Conservation (phyloP, 352 stramenopile genomes). For the Globisporangium lucens region DNA sequence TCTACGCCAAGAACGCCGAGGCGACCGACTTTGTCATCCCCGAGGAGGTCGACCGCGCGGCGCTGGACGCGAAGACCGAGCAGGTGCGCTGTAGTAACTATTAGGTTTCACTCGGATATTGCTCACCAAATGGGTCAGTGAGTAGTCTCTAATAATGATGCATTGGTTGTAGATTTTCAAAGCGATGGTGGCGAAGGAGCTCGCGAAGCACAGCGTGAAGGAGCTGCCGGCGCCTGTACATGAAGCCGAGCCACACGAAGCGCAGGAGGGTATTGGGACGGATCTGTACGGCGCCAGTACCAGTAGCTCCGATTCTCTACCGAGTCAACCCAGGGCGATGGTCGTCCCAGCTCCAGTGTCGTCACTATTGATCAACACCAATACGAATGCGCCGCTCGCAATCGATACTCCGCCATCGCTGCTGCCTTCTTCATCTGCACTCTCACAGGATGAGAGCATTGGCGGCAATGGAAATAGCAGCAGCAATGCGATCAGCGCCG, state of each 20-base stretch:
- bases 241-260: conserved; percentile 4
- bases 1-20: conserved; percentile 71
- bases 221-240: conserved; percentile 18
- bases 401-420: background rate
- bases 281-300: conserved; percentile 1
- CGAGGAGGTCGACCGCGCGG: conserved; percentile 47
- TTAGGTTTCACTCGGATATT: background rate
- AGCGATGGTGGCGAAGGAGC: conserved; percentile 52
- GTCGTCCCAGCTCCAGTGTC: conserved; percentile 5
- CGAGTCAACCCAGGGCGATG: conserved; percentile 11
- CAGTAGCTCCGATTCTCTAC: background rate
- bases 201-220: conserved; percentile 33
- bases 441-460: background rate
- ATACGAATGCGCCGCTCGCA: background rate
- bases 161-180: conserved; percentile 37
- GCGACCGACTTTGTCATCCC: conserved; percentile 64
- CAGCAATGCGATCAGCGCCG: background rate
- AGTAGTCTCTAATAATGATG: background rate
- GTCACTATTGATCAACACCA: background rate
- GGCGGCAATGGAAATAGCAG: background rate
- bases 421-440: background rate
- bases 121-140: too few species aligned
- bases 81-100: conserved; percentile 14
- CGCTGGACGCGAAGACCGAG: conserved; percentile 45
- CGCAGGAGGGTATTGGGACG: conserved; percentile 8